phyloP scores from a whole-genome alignment of 495 filamentous ascomycete species.

The Penicillium coffeae region DNA sequence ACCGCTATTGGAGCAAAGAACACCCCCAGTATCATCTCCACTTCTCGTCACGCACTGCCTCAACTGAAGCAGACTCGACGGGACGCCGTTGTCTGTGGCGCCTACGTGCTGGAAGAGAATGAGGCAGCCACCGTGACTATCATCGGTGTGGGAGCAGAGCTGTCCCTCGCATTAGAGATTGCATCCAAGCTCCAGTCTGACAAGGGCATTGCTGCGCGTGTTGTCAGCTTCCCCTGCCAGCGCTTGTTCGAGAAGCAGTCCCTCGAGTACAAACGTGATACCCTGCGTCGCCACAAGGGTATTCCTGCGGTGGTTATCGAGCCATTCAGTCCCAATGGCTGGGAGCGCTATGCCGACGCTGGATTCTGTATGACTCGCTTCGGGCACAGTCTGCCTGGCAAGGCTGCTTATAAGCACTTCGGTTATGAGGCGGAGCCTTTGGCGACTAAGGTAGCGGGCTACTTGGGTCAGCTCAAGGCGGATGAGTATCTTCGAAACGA shows the following conservation, averaged over 20 bases:
- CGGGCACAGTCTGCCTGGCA: conserved; percentile 47
- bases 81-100: conserved; percentile 39
- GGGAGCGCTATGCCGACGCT: conserved; percentile 58
- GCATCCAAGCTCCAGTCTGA: conserved; percentile 28
- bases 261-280: conserved; percentile 43
- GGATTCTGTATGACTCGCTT: conserved; percentile 45
- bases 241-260: conserved; percentile 50
- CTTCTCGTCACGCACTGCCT: conserved; percentile 42
- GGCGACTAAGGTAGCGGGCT: conserved; percentile 40
- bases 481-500: conserved; percentile 31
- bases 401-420: conserved; percentile 51
- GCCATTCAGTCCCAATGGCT: conserved; percentile 52
- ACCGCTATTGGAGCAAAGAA: conserved; percentile 44
- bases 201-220: conserved; percentile 38
- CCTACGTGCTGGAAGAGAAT: conserved; percentile 46
- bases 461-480: conserved; percentile 34
- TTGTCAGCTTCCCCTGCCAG: conserved; percentile 55
- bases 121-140: conserved; percentile 42
- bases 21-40: conserved; percentile 45
- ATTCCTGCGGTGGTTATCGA: conserved; percentile 51
- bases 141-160: conserved; percentile 47
- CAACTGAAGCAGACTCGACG: conserved; percentile 40
- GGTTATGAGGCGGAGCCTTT: conserved; percentile 46
- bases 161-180: conserved; percentile 43
- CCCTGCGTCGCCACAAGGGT: conserved; percentile 30